Evolutionary conservation across 2,329 filamentous ascomycete species (phyloP), one percentile per base, ranked within the genome.

Genomic region (Beauveria pseudobassiana): DNA sequence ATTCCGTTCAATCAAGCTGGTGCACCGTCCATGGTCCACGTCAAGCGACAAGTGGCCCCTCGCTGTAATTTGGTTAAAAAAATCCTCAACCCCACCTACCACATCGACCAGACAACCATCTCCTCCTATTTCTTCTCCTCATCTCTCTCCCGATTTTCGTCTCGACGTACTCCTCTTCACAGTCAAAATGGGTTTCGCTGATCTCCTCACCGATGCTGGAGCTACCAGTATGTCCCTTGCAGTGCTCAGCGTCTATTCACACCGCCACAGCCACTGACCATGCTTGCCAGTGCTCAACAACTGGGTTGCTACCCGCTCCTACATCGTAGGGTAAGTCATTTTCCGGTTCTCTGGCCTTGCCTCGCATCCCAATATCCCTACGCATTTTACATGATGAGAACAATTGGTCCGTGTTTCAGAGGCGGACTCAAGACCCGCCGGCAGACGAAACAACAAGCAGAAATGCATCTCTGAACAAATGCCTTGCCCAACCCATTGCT

Each of bases 321-420:
- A 93, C 82, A 87, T 93, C 72, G 80, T 87, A 78, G 90, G 90
- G 90, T 93, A 88, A 75, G 90, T 86, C 61, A 49, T 50, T 40
- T 52, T 12, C 20, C 60, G 52, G 30, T 57, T 24, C 5, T 12
- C 45, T 46, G 5, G 30, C 28, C 46, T 24, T 26, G 52, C 46
- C 24, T 55, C 24, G 10, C 62, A 51, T 40, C 10, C 49, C 34
- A 38, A 38, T 38, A 38, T 38, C 4, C 22, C 9, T 59, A 55
- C 20, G 42, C 40, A 54, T 40, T 18, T 61, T 68, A 62, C 63
- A 68, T 76, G 89, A 93, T 92, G 90, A 93, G 82, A 89, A 83
- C 82, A 82, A 87, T 93, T 93, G 89, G 90, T 93, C 90, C 90
- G 89, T 93, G 90, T 95, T 93, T 87, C 90, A 85, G 89, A 93